These are phyloP conservation scores for Chaetomium globosum DNA, from an alignment of 2,329 filamentous ascomycete species.

Conservation along the genomic window DNA sequence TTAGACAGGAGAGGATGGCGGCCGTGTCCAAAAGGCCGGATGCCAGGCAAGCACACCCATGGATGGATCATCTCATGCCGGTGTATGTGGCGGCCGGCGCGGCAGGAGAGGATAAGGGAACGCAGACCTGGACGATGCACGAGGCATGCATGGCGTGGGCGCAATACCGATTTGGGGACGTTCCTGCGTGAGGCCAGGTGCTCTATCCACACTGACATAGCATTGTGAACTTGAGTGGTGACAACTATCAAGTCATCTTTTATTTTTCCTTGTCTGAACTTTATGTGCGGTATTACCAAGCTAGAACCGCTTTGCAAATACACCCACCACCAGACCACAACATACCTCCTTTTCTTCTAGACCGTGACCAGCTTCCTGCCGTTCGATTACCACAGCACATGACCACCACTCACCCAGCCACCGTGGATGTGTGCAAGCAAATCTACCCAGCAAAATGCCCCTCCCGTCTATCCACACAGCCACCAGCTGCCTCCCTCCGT, in stretches of 20 bases:
- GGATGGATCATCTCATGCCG: conserved; percentile 56
- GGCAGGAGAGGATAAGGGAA: conserved; percentile 48
- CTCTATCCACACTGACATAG: neutral
- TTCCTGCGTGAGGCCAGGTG: conserved; percentile 33
- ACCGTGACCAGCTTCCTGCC: neutral
- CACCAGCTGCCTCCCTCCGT: neutral
- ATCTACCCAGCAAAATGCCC: neutral
- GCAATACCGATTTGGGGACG: conserved; percentile 51
- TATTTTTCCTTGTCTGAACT: neutral
- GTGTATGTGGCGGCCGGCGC: conserved; percentile 52
- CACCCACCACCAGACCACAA: neutral
- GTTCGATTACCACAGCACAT: neutral
- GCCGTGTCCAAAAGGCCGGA: conserved; percentile 48
- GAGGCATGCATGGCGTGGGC: conserved; percentile 52
- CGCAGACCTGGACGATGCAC: conserved; percentile 51
- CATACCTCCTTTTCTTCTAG: neutral
- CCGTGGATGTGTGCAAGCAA: neutral
- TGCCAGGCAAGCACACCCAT: conserved; percentile 52
- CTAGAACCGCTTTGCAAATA: neutral
- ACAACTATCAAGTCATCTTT: neutral
- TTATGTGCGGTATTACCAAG: neutral
- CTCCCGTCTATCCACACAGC: neutral
- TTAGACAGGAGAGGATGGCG: conserved; percentile 47
- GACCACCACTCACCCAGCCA: neutral
- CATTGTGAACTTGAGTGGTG: neutral